phyloP scores from a whole-genome alignment of 352 stramenopile genomes.

The Pythium monospermum region DNA sequence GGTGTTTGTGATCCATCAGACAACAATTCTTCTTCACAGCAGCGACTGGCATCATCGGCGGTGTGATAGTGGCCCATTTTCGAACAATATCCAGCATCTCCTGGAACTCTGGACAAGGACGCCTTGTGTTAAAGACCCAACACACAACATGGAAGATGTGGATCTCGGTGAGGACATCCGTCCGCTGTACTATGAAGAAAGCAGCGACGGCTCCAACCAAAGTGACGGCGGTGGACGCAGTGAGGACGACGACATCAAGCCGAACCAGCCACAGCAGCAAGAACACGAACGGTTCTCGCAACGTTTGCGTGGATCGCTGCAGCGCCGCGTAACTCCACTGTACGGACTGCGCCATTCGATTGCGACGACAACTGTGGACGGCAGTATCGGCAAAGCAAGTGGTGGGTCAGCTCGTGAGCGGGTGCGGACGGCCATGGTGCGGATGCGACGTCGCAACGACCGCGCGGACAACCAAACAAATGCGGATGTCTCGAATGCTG shows the following conservation, averaged over 20 bases:
- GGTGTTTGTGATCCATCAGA: too few relatives aligned
- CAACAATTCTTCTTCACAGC: too few relatives aligned
- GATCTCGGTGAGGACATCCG: conserved; percentile 12
- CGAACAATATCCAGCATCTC: too few relatives aligned
- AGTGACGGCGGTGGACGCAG: too few relatives aligned
- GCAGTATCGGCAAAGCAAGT: conserved; percentile 1
- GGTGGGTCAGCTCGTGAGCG: background rate
- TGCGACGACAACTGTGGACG: conserved; percentile 9
- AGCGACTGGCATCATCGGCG: too few relatives aligned
- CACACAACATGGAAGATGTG: conserved; percentile 19
- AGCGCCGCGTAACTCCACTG: conserved; percentile 17
- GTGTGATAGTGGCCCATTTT: too few relatives aligned
- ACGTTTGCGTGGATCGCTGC: conserved; percentile 15
- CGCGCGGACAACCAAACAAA: background rate
- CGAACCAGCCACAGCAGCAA: background rate
- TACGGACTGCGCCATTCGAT: conserved; percentile 17
- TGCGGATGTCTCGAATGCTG: background rate
- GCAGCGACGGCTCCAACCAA: conserved; percentile 2
- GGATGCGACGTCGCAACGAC: conserved; percentile 4
- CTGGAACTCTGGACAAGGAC: too few relatives aligned
- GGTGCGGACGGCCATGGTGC: conserved; percentile 14
- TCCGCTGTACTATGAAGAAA: conserved; percentile 3
- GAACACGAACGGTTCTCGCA: conserved; percentile 14
- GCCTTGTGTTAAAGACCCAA: too few relatives aligned
- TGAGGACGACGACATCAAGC: conserved; percentile 1